phyloP scores from a whole-genome alignment of 306 rosid genomes.

The Psophocarpus tetragonolobus region DNA sequence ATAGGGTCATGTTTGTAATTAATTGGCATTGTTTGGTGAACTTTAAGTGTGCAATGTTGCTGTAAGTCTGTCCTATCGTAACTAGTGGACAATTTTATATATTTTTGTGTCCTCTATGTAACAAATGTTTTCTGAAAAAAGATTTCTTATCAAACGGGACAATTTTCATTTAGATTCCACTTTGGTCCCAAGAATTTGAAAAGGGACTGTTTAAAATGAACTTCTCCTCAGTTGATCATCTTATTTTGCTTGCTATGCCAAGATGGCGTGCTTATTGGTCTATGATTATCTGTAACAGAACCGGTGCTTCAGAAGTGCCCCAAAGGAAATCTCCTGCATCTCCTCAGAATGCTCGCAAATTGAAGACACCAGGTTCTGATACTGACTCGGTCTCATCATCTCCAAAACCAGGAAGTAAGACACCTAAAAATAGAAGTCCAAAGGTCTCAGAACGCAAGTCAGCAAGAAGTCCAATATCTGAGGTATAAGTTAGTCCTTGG shows the following conservation, averaged over 20 bases:
- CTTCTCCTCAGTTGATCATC: not conserved
- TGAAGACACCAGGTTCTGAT: conserved; percentile 52
- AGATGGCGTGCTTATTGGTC: conserved; percentile 16
- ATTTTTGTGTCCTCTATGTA: not conserved
- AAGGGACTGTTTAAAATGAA: not conserved
- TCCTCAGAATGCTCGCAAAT: conserved; percentile 55
- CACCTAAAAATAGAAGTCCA: conserved; percentile 66
- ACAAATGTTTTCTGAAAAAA: not conserved
- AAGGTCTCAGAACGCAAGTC: conserved; percentile 60
- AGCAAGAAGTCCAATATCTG: conserved; percentile 59
- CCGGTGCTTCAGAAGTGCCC: conserved; percentile 59
- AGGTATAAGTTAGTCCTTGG: conserved; percentile 48
- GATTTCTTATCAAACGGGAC: not conserved
- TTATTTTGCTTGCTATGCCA: not conserved
- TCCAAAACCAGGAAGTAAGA: conserved; percentile 47
- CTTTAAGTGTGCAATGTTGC: not conserved
- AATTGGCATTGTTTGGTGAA: not conserved
- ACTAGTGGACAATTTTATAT: not conserved
- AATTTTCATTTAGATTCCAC: not conserved
- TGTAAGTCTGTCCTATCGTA: not conserved
- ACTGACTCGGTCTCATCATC: conserved; percentile 49
- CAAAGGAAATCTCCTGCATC: conserved; percentile 65
- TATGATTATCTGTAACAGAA: conserved; percentile 47
- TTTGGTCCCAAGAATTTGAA: not conserved
- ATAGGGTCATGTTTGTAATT: not conserved